Evolutionary conservation across 2,329 filamentous ascomycete species (phyloP).

Genomic region (Scedosporium aurantiacum): DNA sequence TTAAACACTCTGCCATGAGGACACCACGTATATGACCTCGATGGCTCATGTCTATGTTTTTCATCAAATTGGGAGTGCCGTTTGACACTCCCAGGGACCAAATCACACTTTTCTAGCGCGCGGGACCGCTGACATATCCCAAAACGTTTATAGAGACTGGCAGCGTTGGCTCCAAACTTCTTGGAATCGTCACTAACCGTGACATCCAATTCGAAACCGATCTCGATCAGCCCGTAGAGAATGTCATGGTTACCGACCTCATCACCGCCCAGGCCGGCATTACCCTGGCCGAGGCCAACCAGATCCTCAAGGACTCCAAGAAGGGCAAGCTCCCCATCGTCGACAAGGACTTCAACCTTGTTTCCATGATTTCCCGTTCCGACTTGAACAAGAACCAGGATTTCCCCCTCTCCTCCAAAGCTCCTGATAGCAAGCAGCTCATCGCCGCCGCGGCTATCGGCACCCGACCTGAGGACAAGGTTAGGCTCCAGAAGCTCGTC

Average conservation of each 20-base stretch:
- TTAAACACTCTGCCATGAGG: constrained; percentile 64
- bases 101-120: constrained; percentile 8
- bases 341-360: constrained; percentile 70
- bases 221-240: constrained; percentile 58
- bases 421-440: constrained; percentile 93
- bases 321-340: constrained; percentile 97
- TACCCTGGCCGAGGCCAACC: constrained; percentile 79
- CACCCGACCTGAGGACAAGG: constrained; percentile 87
- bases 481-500: constrained; percentile 73
- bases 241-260: constrained; percentile 92
- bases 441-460: constrained; percentile 93
- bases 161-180: constrained; percentile 85
- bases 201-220: constrained; percentile 95
- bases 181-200: constrained; percentile 95
- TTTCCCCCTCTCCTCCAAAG: constrained; percentile 92
- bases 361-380: constrained; percentile 86
- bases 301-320: constrained; percentile 86
- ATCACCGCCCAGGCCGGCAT: constrained; percentile 79
- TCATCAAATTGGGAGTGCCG: not conserved
- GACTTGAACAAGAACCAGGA: constrained; percentile 98
- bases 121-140: not conserved
- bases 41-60: constrained; percentile 25
- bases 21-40: constrained; percentile 33
- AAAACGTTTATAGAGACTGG: constrained; percentile 65
- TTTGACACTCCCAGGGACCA: not conserved